phyloP scores from a whole-genome alignment of 352 stramenopile genomes.

The Globisporangium nagaii region DNA sequence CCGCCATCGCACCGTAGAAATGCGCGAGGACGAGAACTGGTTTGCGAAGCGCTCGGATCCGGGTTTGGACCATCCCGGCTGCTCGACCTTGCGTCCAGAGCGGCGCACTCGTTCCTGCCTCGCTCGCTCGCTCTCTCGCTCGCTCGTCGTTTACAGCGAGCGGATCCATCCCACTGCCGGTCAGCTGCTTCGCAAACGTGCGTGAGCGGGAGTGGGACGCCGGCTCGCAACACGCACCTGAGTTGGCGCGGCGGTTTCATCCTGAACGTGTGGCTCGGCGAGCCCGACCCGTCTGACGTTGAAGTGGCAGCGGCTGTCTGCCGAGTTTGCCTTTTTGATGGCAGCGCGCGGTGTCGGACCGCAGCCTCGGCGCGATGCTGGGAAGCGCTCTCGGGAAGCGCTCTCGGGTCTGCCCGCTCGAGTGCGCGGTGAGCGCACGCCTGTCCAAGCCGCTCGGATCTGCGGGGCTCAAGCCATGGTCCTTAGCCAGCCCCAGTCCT shows the following conservation, averaged over 20 bases:
- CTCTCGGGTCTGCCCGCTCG: too few species aligned
- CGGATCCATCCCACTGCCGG: neutral
- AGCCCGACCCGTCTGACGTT: neutral
- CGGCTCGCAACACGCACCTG: neutral
- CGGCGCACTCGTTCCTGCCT: neutral
- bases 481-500: too few species aligned
- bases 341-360: too few species aligned
- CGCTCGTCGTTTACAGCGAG: neutral
- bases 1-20: neutral
- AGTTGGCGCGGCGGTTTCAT: neutral
- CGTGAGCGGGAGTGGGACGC: neutral
- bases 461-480: too few species aligned
- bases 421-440: too few species aligned
- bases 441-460: too few species aligned
- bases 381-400: too few species aligned
- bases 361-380: too few species aligned
- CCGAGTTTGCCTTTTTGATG: too few species aligned
- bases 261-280: constrained; percentile 1
- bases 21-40: neutral
- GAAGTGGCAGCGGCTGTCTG: neutral
- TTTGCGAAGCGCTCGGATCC: neutral
- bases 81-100: neutral
- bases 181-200: too few species aligned
- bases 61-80: neutral
- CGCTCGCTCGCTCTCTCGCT: neutral